phyloP scores from a whole-genome alignment of 768 basidiomycete species.

The Leccinum obscurum region DNA sequence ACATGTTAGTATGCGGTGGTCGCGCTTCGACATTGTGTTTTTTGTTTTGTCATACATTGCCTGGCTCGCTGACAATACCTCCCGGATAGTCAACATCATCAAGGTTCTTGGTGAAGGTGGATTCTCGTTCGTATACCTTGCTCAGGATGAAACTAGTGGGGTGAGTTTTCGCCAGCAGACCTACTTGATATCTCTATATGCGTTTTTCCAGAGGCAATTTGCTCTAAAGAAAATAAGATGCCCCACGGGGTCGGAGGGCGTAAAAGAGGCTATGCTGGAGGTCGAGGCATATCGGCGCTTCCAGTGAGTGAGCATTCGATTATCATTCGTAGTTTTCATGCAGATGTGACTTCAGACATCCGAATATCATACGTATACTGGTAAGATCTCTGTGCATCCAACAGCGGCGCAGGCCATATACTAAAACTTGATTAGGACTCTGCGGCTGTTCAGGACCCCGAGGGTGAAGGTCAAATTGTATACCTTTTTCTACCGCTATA shows the following conservation, averaged over 20 bases:
- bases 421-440: conserved; percentile 61
- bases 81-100: conserved; percentile 71
- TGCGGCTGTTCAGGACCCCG: conserved; percentile 90
- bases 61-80: conserved; percentile 5
- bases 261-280: conserved; percentile 87
- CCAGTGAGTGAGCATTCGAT: conserved; percentile 54
- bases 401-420: background rate
- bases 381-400: conserved; percentile 38
- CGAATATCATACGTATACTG: conserved; percentile 94
- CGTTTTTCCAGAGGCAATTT: conserved; percentile 67
- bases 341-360: conserved; percentile 57
- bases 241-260: conserved; percentile 83
- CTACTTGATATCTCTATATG: background rate
- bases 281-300: conserved; percentile 94
- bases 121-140: conserved; percentile 89
- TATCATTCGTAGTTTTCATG: background rate
- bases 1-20: conserved; percentile 65
- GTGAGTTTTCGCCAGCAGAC: conserved; percentile 42
- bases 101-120: conserved; percentile 96
- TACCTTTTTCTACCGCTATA: conserved; percentile 96
- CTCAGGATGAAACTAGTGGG: conserved; percentile 82
- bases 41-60: conserved; percentile 4
- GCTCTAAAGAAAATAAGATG: conserved; percentile 97
- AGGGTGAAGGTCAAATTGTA: conserved; percentile 91
- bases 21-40: conserved; percentile 1